Evolutionary conservation across 2,329 filamentous ascomycete genomes (phyloP).

Genomic region (Fusarium goolgardi): DNA sequence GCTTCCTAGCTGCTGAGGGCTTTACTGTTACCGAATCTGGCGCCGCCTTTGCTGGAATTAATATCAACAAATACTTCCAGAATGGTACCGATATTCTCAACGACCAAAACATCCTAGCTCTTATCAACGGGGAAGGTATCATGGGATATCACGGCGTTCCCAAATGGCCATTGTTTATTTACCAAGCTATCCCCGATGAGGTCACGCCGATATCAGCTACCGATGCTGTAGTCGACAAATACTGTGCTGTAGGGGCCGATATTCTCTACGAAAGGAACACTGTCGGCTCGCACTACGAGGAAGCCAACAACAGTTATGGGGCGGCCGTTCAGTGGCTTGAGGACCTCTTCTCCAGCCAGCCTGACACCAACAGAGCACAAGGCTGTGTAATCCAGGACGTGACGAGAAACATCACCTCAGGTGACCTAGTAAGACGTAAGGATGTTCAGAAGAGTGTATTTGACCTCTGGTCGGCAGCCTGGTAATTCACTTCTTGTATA

Average conservation of each 20-base stretch:
- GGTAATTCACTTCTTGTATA: neutral
- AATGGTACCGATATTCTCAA: conserved; percentile 8
- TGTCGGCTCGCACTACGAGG: conserved; percentile 26
- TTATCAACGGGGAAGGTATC: conserved; percentile 36
- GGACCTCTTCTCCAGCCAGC: conserved; percentile 1
- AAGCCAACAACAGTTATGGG: neutral
- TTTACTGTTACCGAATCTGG: conserved; percentile 25
- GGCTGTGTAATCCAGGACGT: conserved; percentile 39
- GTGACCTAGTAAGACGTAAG: conserved; percentile 8
- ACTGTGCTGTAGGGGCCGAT: conserved; percentile 36
- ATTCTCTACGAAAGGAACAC: conserved; percentile 40
- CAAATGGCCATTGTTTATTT: conserved; percentile 36
- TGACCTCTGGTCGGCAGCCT: conserved; percentile 27
- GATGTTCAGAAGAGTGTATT: conserved; percentile 15
- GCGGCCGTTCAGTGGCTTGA: conserved; percentile 31
- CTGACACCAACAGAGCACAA: neutral
- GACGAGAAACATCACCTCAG: conserved; percentile 22
- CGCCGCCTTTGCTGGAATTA: conserved; percentile 2
- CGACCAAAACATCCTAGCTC: conserved; percentile 5
- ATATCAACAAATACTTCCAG: conserved; percentile 38
- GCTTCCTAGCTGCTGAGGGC: conserved; percentile 35
- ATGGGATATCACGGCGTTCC: conserved; percentile 44
- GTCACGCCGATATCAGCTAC: conserved; percentile 31
- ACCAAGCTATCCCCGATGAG: conserved; percentile 38
- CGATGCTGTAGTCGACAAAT: conserved; percentile 33